Base-by-base conservation (phyloP, 1,284 basidiomycete species). In the Neolentinus lepideus region DNA sequence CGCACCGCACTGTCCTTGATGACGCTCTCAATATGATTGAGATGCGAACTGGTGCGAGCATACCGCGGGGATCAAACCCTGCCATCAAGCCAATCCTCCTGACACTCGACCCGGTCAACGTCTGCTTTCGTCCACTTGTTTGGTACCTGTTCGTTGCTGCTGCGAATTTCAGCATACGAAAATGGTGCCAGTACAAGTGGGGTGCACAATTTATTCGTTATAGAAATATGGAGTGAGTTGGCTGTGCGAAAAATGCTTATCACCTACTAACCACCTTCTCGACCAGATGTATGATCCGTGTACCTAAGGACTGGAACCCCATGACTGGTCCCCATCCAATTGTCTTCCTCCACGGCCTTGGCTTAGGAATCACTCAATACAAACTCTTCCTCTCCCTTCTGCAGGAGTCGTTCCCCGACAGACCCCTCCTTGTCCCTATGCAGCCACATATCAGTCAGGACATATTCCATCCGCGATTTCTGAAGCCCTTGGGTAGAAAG, bases 391-490 rank as follows among this genome's bases (percentile, higher is more conserved):
- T 89, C 26, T 63, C 65, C 2, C 67, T 80, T 56, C 71, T 90
- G 31, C 66, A 83, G 57, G 74, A 61, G 60, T 72, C 71, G 2
- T 77, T 90, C 52, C 71, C 80, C 3, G 79, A 89, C 59, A 83
- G 87, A 27, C 93, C 93, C 1, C 66, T 96, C 56, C 71, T 96
- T 33, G 74, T 96, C 26, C 84, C 86, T 3, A 67, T 95, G 1
- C 91, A 94, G 59, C 91, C 92, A 1, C 87, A 92, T 62, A 85
- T 94, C 61, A 88, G 89, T 60, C 92, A 95, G 71, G 76, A 87
- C 53, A 79, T 96, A 61, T 90, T 94, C 64, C 84, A 93, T 63
- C 75, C 79, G 1, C 73, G 75, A 3, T 92, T 85, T 70, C 72
- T 95, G 29, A 70, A 75, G 35, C 93, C 93, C 0, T 83, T 86